Percentiles rank a stretch among this genome's conserved stretches.
phyloP scores from a whole-genome alignment of 129 eudicot genomes.

The Arctium minus region DNA sequence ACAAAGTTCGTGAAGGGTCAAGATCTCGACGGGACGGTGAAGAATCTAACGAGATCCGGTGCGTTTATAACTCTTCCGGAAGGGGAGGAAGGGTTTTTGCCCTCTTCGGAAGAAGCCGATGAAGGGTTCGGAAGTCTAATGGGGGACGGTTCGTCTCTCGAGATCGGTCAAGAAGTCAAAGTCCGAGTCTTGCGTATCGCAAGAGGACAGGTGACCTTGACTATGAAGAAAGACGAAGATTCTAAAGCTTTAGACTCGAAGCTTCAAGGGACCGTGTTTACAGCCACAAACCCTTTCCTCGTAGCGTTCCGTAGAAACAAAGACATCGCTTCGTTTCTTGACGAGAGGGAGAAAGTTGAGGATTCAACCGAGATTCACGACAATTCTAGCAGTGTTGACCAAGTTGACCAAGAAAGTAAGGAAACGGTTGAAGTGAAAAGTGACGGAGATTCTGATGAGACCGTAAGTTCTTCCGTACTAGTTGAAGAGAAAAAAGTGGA shows the following conservation, averaged over 20 bases:
- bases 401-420: neutral
- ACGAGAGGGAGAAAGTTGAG: slow-evolving; percentile 52
- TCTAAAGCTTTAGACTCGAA: slow-evolving; percentile 36
- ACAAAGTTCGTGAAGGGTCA: slow-evolving; percentile 80
- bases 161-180: slow-evolving; percentile 80
- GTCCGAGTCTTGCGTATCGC: slow-evolving; percentile 75
- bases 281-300: slow-evolving; percentile 75
- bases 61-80: slow-evolving; percentile 85
- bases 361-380: slow-evolving; percentile 9
- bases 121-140: slow-evolving; percentile 57
- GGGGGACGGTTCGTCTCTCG: slow-evolving; percentile 58
- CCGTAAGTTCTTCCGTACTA: neutral
- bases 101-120: slow-evolving; percentile 72
- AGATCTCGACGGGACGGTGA: slow-evolving; percentile 84
- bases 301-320: slow-evolving; percentile 71
- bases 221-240: slow-evolving; percentile 75
- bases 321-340: slow-evolving; percentile 73
- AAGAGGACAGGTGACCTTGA: slow-evolving; percentile 77
- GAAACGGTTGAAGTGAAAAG: slow-evolving; percentile 14
- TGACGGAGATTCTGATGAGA: slow-evolving; percentile 21
- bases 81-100: slow-evolving; percentile 94
- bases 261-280: slow-evolving; percentile 52
- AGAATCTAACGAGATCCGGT: slow-evolving; percentile 73
- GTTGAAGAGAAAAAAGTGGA: slow-evolving; percentile 1
- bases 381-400: neutral